Evolutionary conservation across 2,329 filamentous ascomycete species (phyloP).

Genomic region (Cordyceps fumosorosea): DNA sequence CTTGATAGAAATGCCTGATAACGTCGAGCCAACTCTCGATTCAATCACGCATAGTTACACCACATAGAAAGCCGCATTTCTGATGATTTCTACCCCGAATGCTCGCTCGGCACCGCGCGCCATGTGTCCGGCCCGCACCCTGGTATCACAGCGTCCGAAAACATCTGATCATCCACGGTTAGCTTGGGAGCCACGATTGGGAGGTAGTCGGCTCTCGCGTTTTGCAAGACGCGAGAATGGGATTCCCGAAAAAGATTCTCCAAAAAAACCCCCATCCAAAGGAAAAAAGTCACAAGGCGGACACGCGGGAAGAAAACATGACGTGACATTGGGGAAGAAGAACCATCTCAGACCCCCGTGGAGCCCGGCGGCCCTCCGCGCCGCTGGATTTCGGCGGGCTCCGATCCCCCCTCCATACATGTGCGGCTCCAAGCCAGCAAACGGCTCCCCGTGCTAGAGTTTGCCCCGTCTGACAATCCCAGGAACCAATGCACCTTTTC

Average conservation of each 20-base stretch:
- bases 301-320: neutral
- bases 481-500: neutral
- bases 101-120: neutral
- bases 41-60: neutral
- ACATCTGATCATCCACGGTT: neutral
- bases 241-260: neutral
- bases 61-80: neutral
- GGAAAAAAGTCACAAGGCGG: neutral
- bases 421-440: neutral
- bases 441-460: neutral
- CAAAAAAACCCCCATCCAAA: neutral
- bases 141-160: neutral
- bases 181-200: too few relatives aligned
- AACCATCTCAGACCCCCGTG: neutral
- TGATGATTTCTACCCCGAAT: neutral
- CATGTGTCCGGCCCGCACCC: neutral
- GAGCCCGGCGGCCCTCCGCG: conserved; percentile 16
- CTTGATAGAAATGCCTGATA: too few relatives aligned
- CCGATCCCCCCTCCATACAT: conserved; percentile 13
- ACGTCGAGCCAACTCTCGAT: neutral
- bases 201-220: neutral
- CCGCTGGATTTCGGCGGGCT: conserved; percentile 24
- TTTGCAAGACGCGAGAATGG: neutral
- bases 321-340: neutral
- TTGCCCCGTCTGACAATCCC: neutral